Evolutionary conservation across 2,329 filamentous ascomycete species (phyloP), one percentile per base, ranked within the genome.

Genomic region (Lasiodiplodia theobromae): DNA sequence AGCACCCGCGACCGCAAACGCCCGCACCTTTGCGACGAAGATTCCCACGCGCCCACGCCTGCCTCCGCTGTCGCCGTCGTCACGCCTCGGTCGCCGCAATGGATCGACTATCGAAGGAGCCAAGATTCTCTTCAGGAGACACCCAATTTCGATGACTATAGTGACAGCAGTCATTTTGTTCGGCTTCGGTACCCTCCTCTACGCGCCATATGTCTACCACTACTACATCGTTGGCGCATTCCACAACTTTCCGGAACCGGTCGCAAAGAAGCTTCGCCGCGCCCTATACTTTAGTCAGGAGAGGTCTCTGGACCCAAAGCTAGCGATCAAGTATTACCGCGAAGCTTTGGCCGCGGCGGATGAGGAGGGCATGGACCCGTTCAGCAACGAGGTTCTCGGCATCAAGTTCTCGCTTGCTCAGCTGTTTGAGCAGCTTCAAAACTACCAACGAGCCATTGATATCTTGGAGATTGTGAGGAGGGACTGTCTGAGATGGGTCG

Each of bases 341-440:
- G 87, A 91, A 72, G 94, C 94, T 3, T 84, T 98, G 68, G 85
- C 89, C 71, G 86, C 91, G 64, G 93, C 93, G 68, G 83, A 89
- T 62, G 89, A 93, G 74, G 76, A 91, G 63, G 89, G 89, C 0
- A 88, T 99, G 82, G 93, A 98, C 76, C 93, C 92, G 0, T 96
- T 94, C 77, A 94, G 92, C 4, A 92, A 97, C 73, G 94, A 97
- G 77, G 90, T 97, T 40, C 86, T 97, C 73, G 96, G 96, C 10
- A 89, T 98, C 65, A 93, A 94, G 76, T 90, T 98, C 63, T 89
- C 94, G 77, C 85, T 97, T 10, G 89, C 93, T 1, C 86, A 86
- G 11, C 89, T 97, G 85, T 85, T 97, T 71, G 93, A 97, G 79
- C 90, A 91, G 75, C 87, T 92, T 18, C 86, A 89, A 38, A 88